Conservation (phyloP, 108 stramenopile species). For the Fragilaria radians region DNA sequence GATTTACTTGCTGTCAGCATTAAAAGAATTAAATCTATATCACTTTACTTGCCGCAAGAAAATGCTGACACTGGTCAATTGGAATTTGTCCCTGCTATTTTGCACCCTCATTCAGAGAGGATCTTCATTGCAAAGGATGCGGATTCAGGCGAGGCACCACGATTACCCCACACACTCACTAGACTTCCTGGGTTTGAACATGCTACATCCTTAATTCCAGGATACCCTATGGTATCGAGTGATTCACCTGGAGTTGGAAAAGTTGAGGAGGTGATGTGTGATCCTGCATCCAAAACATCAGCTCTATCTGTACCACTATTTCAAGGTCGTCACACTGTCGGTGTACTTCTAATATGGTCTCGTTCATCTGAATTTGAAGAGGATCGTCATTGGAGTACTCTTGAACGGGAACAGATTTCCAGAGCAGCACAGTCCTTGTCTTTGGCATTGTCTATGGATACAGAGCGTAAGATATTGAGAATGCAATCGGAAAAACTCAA, state of each 20-base stretch:
- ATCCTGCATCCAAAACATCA: constrained; percentile 14
- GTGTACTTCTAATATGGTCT: constrained; percentile 39
- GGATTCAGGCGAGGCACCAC: constrained; percentile 40
- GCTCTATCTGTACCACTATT: constrained; percentile 75
- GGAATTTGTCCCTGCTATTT: constrained; percentile 71
- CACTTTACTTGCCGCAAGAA: constrained; percentile 79
- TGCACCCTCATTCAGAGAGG: constrained; percentile 66
- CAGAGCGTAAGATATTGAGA: constrained; percentile 40
- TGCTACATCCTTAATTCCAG: constrained; percentile 40
- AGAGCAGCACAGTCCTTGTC: constrained; percentile 69
- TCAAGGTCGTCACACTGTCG: constrained; percentile 72
- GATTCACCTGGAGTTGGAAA: constrained; percentile 30
- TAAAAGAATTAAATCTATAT: constrained; percentile 54
- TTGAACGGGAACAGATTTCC: constrained; percentile 59
- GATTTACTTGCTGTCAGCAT: constrained; percentile 70
- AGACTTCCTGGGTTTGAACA: constrained; percentile 52
- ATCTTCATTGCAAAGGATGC: constrained; percentile 73
- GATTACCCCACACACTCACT: constrained; percentile 38
- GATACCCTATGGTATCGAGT: constrained; percentile 50
- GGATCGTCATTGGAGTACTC: constrained; percentile 42
- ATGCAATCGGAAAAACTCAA: constrained; percentile 43
- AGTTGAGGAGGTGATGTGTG: constrained; percentile 56
- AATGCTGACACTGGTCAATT: constrained; percentile 66
- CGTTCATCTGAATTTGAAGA: constrained; percentile 11
- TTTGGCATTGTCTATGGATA: constrained; percentile 76